Evolutionary conservation across 2,329 filamentous ascomycete genomes (phyloP), one percentile per base, ranked within the genome.

Genomic region (Botrytis galanthina): DNA sequence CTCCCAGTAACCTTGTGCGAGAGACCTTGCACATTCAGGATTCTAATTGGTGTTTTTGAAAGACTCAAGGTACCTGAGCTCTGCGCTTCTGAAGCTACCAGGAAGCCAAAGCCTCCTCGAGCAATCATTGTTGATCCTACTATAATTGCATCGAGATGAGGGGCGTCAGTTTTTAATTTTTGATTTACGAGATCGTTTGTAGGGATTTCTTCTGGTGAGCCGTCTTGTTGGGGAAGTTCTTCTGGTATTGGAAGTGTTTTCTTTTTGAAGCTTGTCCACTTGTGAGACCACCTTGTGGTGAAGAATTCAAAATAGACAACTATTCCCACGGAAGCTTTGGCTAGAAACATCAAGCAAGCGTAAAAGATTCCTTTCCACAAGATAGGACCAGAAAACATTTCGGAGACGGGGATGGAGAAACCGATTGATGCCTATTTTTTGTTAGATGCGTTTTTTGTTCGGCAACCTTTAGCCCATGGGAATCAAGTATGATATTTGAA

Each of bases 91-190:
- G 90, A 89, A 0, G 91, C 90, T 75, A 96, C 93, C 54, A 95
- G 81, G 75, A 94, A 94, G 0, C 92, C 92, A 54, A 95, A 93
- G 79, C 96, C 93, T 0, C 93, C 92, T 26, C 92, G 85, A 0
- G 93, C 89, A 0, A 92, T 87, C 92, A 95, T 95, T 3, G 88
- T 89, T 18, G 75, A 75, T 8, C 77, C 75, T 18, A 78, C 64
- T 29, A 74, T 76, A 64, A 76, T 46, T 4, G 68, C 73, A 61
- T 69, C 63, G 22, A 71, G 61, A 59, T 76, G 79, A 42, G 75
- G 76, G 16, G 77, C 75, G 22, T 18, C 60, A 12, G 42, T 20
- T 29, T 18, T 57, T 1, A 16, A 18, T 7, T 18, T 16, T n/a
- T 7, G n/a, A 57, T 48, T 26, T 12, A 22, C 8, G 57, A 12